Evolutionary conservation across 2,329 filamentous ascomycete species (phyloP).

Genomic region (Neofusicoccum cordaticola): DNA sequence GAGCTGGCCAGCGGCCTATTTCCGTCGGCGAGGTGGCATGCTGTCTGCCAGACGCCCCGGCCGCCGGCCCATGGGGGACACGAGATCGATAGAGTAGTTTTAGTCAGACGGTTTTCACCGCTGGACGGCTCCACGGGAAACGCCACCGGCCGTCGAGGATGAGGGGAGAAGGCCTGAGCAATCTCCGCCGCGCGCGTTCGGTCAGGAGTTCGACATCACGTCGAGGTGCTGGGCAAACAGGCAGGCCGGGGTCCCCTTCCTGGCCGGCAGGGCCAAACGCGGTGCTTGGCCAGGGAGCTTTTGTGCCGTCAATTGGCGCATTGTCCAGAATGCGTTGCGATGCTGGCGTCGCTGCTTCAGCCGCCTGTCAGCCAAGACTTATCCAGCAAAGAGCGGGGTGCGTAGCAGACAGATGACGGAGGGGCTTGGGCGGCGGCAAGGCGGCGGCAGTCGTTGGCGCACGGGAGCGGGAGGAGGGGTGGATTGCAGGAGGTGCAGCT

Average conservation of each 20-base stretch:
- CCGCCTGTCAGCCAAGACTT: background rate
- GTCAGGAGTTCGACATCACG: background rate
- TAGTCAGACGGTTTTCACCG: background rate
- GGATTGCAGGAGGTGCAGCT: background rate
- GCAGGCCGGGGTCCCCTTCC: background rate
- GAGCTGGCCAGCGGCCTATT: background rate
- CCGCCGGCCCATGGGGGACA: too few relatives aligned
- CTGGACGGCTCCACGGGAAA: background rate
- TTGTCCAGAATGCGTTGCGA: background rate
- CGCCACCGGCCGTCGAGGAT: background rate
- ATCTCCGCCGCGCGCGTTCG: background rate
- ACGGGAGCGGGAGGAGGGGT: background rate
- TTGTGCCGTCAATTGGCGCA: background rate
- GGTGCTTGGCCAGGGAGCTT: background rate
- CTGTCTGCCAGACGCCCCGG: background rate
- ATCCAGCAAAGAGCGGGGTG: background rate
- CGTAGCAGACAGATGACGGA: constrained; percentile 1
- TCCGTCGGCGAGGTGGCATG: background rate
- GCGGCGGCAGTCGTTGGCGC: background rate
- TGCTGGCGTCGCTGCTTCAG: background rate
- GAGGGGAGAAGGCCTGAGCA: constrained; percentile 2
- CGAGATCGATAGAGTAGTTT: background rate
- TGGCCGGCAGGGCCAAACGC: background rate
- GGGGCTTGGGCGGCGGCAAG: background rate
- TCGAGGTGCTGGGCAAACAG: background rate